Conservation (phyloP, 345 rosid genomes). For the Boechera divaricarpa region DNA sequence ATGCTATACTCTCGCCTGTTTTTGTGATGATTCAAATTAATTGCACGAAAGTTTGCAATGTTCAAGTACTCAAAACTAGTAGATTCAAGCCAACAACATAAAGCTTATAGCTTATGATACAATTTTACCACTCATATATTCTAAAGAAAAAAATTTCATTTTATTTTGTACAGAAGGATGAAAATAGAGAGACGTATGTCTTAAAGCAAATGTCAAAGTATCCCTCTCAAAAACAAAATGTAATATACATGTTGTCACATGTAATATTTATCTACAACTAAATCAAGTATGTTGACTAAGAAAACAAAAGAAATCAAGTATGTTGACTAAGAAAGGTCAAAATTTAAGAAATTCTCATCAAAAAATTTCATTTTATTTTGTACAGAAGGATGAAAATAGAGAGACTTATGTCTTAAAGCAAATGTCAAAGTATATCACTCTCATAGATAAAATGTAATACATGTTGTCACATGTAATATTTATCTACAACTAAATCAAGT, state of each 20-base stretch:
- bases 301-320: background rate
- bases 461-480: background rate
- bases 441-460: conserved; percentile 7
- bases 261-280: background rate
- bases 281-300: background rate
- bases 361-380: background rate
- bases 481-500: background rate
- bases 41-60: too few species aligned
- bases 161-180: background rate
- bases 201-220: background rate
- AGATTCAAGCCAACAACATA: too few species aligned
- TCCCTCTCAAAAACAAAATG: background rate
- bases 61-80: too few species aligned
- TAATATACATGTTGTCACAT: background rate
- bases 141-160: background rate
- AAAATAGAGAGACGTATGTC: background rate
- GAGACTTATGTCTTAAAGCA: background rate
- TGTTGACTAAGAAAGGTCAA: background rate
- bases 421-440: background rate
- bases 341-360: too few species aligned
- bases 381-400: background rate
- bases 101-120: too few species aligned
- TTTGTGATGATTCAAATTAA: background rate
- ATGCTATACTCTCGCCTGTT: too few species aligned
- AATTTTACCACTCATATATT: too few species aligned